Percentiles rank a stretch among this genome's conserved stretches.
These are phyloP conservation scores for Heterobasidion parviporum DNA, from an alignment of 1,284 basidiomycete species.

Conservation along the genomic window DNA sequence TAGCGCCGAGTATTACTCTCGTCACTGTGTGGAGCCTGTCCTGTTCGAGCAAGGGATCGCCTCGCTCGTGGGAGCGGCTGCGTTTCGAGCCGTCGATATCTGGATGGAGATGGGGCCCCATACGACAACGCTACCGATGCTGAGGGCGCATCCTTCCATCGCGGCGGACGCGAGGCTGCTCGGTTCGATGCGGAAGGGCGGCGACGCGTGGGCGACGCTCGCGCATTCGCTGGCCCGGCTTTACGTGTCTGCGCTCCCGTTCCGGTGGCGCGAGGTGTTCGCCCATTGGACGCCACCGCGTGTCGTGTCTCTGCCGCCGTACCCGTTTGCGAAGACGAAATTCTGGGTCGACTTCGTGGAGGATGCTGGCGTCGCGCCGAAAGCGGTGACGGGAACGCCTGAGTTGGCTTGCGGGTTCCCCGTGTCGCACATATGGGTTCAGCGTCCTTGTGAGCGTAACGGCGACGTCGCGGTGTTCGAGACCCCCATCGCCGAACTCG, in stretches of 20 bases:
- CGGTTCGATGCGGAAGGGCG: constrained; percentile 39
- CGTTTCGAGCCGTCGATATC: constrained; percentile 24
- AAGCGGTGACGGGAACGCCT: not conserved
- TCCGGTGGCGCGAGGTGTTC: constrained; percentile 53
- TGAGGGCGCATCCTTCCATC: constrained; percentile 33
- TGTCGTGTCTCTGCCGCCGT: constrained; percentile 47
- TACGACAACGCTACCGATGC: constrained; percentile 44
- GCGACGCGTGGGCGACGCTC: constrained; percentile 36
- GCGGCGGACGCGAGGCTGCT: constrained; percentile 27
- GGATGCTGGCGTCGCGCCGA: not conserved
- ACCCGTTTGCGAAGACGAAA: constrained; percentile 47
- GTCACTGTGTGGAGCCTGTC: constrained; percentile 55
- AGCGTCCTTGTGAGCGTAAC: constrained; percentile 32
- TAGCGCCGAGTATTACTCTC: constrained; percentile 43
- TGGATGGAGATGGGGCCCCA: constrained; percentile 68
- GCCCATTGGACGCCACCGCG: constrained; percentile 23
- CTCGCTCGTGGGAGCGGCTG: constrained; percentile 22
- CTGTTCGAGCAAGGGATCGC: constrained; percentile 43
- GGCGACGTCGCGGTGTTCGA: constrained; percentile 40
- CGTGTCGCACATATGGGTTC: constrained; percentile 35
- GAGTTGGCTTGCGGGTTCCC: constrained; percentile 21
- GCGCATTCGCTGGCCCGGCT: constrained; percentile 36
- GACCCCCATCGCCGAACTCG: constrained; percentile 37
- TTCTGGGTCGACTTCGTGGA: constrained; percentile 52
- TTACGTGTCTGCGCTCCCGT: constrained; percentile 29